Percentiles rank a stretch among this genome's conserved stretches.
These are phyloP conservation scores for Saraca asoca DNA, from an alignment of 331 rosid genomes.

Conservation along the genomic window DNA sequence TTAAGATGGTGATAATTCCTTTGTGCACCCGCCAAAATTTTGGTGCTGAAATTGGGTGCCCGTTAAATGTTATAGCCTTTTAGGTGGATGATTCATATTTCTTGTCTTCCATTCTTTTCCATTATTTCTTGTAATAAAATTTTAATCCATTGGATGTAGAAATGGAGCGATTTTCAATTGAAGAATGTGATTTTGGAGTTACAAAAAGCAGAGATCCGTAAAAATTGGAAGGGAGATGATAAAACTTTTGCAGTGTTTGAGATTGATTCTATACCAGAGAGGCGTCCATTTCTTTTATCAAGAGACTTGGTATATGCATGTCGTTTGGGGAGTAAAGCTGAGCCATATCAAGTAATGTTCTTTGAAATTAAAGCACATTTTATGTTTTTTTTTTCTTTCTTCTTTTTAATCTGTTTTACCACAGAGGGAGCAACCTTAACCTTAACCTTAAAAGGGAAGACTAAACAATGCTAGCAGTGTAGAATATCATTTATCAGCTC, in stretches of 20 bases:
- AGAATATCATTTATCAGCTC: too few species aligned
- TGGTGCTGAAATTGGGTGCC: too few species aligned
- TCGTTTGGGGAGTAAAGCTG: conserved; percentile 24
- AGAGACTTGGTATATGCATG: conserved; percentile 46
- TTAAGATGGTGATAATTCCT: too few species aligned
- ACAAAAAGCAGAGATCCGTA: too few species aligned
- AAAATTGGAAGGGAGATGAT: not conserved
- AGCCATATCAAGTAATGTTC: conserved; percentile 39
- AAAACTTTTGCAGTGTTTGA: conserved; percentile 37
- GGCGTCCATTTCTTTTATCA: conserved; percentile 48
- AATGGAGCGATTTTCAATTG: conserved; percentile 38
- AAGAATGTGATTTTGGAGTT: conserved; percentile 35
- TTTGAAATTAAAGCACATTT: too few species aligned
- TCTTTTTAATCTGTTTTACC: too few species aligned
- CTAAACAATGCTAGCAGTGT: too few species aligned
- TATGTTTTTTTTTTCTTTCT: too few species aligned
- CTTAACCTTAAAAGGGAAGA: too few species aligned
- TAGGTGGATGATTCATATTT: not conserved
- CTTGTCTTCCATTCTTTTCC: not conserved
- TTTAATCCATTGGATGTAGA: conserved; percentile 25
- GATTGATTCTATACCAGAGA: conserved; percentile 31
- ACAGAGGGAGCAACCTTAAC: too few species aligned
- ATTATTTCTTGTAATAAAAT: not conserved
- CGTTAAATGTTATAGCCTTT: too few species aligned
- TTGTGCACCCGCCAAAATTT: too few species aligned